Conservation (phyloP, 2,329 filamentous ascomycete genomes). For the Sclerotinia trifoliorum region DNA sequence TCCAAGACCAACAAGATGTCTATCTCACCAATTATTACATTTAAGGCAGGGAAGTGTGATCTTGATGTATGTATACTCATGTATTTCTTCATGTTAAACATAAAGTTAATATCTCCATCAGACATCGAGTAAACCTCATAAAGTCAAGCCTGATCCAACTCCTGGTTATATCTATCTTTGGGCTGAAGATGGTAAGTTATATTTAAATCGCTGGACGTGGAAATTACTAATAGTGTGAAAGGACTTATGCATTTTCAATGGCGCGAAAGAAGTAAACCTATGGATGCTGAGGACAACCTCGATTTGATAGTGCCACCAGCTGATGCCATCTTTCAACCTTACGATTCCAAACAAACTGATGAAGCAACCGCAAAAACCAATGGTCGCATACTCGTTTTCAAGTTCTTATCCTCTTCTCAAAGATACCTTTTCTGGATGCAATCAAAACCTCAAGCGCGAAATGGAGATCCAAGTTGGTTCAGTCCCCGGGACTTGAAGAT, state of each 20-base stretch:
- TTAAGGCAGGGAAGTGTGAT: constrained; percentile 91
- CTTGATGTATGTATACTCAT: constrained; percentile 63
- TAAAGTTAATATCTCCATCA: constrained; percentile 35
- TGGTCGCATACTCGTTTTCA: constrained; percentile 88
- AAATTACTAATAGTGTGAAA: constrained; percentile 41
- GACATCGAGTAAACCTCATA: constrained; percentile 59
- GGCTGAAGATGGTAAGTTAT: constrained; percentile 72
- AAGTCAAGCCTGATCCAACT: constrained; percentile 69
- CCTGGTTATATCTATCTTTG: constrained; percentile 92
- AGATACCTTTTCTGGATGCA: constrained; percentile 96
- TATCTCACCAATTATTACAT: constrained; percentile 82
- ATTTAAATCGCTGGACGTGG: not conserved
- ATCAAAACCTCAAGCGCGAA: constrained; percentile 74
- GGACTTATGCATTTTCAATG: constrained; percentile 96
- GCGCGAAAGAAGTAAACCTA: constrained; percentile 71
- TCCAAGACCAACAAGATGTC: constrained; percentile 60
- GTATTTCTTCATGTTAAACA: not conserved
- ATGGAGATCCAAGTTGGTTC: constrained; percentile 71
- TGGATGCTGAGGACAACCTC: constrained; percentile 69
- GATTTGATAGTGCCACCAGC: constrained; percentile 92
- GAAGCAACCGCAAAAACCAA: constrained; percentile 66
- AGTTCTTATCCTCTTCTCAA: constrained; percentile 89
- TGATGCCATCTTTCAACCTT: constrained; percentile 84
- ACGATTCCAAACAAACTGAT: constrained; percentile 66
- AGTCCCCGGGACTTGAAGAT: constrained; percentile 84